Evolutionary conservation across 768 basidiomycete species (phyloP).

Genomic region (Suillus variegatus): DNA sequence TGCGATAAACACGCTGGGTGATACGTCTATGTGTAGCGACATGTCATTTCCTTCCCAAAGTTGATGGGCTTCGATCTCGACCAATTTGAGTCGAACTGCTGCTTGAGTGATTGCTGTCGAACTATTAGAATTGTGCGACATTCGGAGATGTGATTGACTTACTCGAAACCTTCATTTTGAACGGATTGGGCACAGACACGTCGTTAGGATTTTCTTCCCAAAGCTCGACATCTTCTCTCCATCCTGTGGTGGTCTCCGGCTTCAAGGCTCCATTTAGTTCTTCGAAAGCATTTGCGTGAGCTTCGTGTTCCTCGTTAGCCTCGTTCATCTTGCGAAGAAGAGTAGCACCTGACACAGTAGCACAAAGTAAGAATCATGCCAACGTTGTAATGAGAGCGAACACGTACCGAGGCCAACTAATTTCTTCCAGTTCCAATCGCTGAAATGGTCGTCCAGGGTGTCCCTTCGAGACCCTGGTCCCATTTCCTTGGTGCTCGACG

Average conservation of each 20-base stretch:
- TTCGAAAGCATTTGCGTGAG: not conserved
- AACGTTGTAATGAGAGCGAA: not conserved
- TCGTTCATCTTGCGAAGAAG: conserved; percentile 1
- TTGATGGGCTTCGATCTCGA: not conserved
- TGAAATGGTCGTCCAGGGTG: conserved; percentile 14
- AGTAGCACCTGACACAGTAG: conserved; percentile 5
- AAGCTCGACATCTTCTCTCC: not conserved
- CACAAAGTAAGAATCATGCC: not conserved
- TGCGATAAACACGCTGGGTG: not conserved
- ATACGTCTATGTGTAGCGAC: not conserved
- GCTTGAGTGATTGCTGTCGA: not conserved
- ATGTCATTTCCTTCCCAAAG: not conserved
- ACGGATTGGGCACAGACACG: not conserved
- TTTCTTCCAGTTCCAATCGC: conserved; percentile 20
- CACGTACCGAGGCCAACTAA: conserved; percentile 4
- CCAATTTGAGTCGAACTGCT: not conserved
- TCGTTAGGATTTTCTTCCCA: not conserved
- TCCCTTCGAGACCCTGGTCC: conserved; percentile 14
- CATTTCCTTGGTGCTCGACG: conserved; percentile 19
- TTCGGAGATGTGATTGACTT: too few relatives aligned
- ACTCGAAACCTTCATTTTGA: not conserved
- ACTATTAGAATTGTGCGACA: not conserved
- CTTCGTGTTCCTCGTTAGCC: not conserved
- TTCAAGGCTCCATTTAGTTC: not conserved
- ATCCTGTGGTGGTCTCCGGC: not conserved